Evolutionary conservation across 331 rosid genomes (phyloP), one percentile per base, ranked within the genome.

Genomic region (Quercus tomentella): DNA sequence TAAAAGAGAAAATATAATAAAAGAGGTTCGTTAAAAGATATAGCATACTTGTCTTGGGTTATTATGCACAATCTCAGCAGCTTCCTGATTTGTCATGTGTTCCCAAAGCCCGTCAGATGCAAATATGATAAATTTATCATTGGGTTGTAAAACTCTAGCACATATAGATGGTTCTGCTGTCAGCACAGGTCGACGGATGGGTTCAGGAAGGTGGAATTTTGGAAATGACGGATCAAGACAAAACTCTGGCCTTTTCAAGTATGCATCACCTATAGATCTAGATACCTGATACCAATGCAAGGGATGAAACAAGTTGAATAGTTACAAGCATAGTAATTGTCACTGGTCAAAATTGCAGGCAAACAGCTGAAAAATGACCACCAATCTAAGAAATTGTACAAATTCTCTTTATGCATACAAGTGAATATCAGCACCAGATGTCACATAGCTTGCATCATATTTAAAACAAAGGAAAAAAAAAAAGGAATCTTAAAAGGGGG

Each of bases 51-150:
- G 57, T 83, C 93, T 84, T 1, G 97, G 92, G 83, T 74, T 83
- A 55, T 84, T 94, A 60, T 89, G 43, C 73, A 91, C 97, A 61
- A 94, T 89, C 81, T 92, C 91, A 28, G 71, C 97, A 77, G 97
- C 98, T 84, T 87, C 91, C 85, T 92, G 91, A 79, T 86, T 92
- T 56, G 97, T 85, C 69, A 94, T 12, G 71, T 91, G 97, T 49
- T 91, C 98, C 98, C 98, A 94, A 41, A 94, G 98, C 4, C 98
- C 97, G 51, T 92, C 97, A 1, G 98, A 91, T 63, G 97, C 98
- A 77, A 90, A 85, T 78, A 91, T 91, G 49, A 91, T 17, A 80
- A 91, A 93, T 41, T 68, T 83, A 74, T 91, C 92, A 26, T 33
- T 41, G 3, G 84, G 79, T 30, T 56, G 83, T 81, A 91, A 72